phyloP scores from a whole-genome alignment of 352 stramenopile species.

The Aphanomyces stellatus region DNA sequence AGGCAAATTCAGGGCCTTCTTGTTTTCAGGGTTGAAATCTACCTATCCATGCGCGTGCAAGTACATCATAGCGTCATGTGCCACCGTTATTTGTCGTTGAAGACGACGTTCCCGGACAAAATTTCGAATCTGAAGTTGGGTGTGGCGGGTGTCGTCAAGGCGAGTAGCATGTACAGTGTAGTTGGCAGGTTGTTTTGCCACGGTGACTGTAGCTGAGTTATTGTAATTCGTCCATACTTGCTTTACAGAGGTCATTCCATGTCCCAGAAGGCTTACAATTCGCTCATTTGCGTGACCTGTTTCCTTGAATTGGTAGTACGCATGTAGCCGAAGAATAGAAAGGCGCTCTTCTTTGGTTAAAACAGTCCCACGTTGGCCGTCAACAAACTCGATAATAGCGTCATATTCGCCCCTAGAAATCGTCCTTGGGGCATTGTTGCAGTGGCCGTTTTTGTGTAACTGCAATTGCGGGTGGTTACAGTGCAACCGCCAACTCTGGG shows the following conservation, averaged over 20 bases:
- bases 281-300: background rate
- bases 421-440: no score
- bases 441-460: no score
- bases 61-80: background rate
- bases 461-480: no score
- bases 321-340: background rate
- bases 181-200: background rate
- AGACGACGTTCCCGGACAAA: background rate
- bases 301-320: background rate
- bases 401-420: no score
- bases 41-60: background rate
- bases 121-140: background rate
- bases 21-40: background rate
- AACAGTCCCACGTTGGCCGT: background rate
- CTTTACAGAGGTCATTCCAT: background rate
- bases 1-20: background rate
- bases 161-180: background rate
- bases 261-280: background rate
- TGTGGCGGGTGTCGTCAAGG: background rate
- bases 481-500: no score
- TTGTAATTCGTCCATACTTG: background rate
- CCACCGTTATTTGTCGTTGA: background rate
- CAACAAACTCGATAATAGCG: background rate
- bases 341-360: background rate
- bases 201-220: background rate